A percentile compares a stretch with the other conserved stretches of the same genome.
Conservation (phyloP, 805 yeast genomes). For the Scheffersomyces stipitis region DNA sequence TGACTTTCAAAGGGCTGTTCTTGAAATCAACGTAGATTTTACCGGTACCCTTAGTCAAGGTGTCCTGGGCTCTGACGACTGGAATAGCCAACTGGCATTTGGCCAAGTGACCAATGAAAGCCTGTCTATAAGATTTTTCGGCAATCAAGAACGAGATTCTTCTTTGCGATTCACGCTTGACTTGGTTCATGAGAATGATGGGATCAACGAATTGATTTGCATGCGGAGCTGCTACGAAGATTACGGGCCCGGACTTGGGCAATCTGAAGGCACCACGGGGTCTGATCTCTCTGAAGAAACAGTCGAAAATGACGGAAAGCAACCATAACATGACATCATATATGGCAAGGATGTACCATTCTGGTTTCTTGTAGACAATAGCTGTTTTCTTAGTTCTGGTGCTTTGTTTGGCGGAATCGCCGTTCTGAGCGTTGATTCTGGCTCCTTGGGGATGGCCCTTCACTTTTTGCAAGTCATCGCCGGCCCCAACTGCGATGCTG, state of each 20-base stretch:
- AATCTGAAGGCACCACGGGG: constrained; percentile 81
- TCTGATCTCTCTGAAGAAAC: constrained; percentile 85
- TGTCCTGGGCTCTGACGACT: constrained; percentile 90
- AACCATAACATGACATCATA: constrained; percentile 41
- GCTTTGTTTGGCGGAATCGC: no score
- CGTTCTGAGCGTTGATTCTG: no score
- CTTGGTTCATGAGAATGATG: constrained; percentile 79
- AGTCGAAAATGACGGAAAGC: constrained; percentile 44
- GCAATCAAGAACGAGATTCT: constrained; percentile 84
- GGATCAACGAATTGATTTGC: constrained; percentile 92
- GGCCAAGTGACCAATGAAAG: constrained; percentile 74
- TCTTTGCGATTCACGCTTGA: constrained; percentile 62
- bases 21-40: constrained; percentile 54
- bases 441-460: no score
- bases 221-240: constrained; percentile 96
- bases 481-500: no score
- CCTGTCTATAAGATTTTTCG: constrained; percentile 65
- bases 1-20: constrained; percentile 51
- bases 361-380: constrained; percentile 7
- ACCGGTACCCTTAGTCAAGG: constrained; percentile 67
- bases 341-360: constrained; percentile 27
- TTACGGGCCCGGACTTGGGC: constrained; percentile 75
- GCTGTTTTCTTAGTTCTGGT: no score
- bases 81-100: constrained; percentile 81
- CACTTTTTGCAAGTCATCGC: no score